Percentiles rank a stretch among this genome's conserved stretches.
Conservation (phyloP, 176 grass and related monocot genomes). For the Oryza nivara region DNA sequence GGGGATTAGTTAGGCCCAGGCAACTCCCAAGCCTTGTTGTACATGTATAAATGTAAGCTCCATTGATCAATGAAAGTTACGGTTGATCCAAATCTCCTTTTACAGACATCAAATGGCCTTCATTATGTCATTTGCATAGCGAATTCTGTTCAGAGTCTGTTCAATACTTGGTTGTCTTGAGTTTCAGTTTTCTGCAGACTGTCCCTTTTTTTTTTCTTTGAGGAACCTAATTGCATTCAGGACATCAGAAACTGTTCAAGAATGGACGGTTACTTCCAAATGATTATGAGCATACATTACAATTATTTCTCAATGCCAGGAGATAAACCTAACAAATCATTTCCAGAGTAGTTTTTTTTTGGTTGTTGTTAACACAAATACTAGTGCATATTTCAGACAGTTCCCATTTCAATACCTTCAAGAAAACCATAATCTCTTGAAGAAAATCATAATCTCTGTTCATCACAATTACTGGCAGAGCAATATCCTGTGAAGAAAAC, state of each 20-base stretch:
- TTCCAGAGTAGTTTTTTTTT: not conserved
- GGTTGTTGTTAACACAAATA: too few species aligned
- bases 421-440: not conserved
- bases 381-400: not conserved
- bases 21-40: too few species aligned
- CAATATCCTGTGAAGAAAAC: not conserved
- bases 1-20: too few species aligned
- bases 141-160: not conserved
- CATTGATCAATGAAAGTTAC: too few species aligned
- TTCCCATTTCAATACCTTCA: not conserved
- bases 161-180: not conserved
- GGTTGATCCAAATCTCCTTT: too few species aligned
- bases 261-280: not conserved
- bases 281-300: not conserved
- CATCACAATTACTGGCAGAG: not conserved
- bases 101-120: not conserved
- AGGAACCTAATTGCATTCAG: not conserved
- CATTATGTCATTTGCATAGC: not conserved
- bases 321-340: not conserved
- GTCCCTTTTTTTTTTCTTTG: too few species aligned
- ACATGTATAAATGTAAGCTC: too few species aligned
- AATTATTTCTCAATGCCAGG: not conserved
- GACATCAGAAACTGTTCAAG: too few species aligned
- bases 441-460: not conserved
- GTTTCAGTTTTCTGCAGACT: not conserved